Conservation (phyloP, 2,329 filamentous ascomycete species). For the Talaromyces albobiverticillius region DNA sequence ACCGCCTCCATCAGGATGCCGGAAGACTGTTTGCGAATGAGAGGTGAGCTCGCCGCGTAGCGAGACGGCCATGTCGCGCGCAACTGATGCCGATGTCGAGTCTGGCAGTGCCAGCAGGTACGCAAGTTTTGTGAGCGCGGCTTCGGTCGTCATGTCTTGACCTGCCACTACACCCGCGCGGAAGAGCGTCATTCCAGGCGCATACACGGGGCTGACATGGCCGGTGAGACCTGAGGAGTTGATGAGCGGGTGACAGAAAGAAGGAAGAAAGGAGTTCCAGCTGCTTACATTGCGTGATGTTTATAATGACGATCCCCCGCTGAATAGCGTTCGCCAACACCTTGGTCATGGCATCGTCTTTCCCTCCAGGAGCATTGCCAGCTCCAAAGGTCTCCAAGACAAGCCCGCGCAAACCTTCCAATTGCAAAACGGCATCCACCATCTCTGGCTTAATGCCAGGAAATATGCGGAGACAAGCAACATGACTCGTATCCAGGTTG, state of each 20-base stretch:
- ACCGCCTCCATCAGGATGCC: slow-evolving; percentile 62
- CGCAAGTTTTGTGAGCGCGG: slow-evolving; percentile 84
- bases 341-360: slow-evolving; percentile 73
- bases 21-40: slow-evolving; percentile 68
- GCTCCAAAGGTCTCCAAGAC: slow-evolving; percentile 92
- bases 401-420: slow-evolving; percentile 74
- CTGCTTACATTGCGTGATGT: slow-evolving; percentile 79
- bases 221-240: slow-evolving; percentile 52
- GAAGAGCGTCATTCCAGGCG: slow-evolving; percentile 72
- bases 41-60: slow-evolving; percentile 85
- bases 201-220: slow-evolving; percentile 75
- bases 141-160: slow-evolving; percentile 84
- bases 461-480: slow-evolving; percentile 85
- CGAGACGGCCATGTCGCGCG: slow-evolving; percentile 67
- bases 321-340: slow-evolving; percentile 74
- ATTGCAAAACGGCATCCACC: slow-evolving; percentile 76
- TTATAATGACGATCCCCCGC: slow-evolving; percentile 81
- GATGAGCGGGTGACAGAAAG: not conserved
- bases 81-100: slow-evolving; percentile 64
- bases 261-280: not conserved
- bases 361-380: slow-evolving; percentile 81
- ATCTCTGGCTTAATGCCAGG: slow-evolving; percentile 92
- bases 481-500: slow-evolving; percentile 79
- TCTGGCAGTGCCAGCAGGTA: slow-evolving; percentile 72
- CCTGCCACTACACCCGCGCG: slow-evolving; percentile 85